A percentile compares a stretch with the other conserved stretches of the same genome.
phyloP scores from a whole-genome alignment of 2,329 filamentous ascomycete genomes.

The Ceratocystis colombiana region DNA sequence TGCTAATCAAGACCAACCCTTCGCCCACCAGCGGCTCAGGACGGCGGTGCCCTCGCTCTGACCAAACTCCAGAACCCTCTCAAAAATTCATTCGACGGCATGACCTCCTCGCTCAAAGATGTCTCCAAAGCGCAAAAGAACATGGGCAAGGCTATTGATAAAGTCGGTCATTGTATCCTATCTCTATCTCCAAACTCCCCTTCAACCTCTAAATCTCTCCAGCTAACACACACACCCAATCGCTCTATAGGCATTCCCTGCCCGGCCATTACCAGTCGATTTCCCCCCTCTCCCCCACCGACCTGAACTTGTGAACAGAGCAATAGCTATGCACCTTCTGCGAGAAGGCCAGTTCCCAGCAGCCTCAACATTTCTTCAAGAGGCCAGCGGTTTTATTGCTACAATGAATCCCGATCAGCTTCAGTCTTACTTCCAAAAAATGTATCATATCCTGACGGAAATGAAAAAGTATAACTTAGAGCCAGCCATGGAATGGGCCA shows the following conservation, averaged over 20 bases:
- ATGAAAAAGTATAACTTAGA: constrained; percentile 49
- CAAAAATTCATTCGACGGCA: constrained; percentile 66
- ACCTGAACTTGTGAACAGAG: constrained; percentile 71
- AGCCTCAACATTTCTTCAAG: constrained; percentile 71
- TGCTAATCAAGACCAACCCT: neutral
- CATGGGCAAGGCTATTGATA: constrained; percentile 77
- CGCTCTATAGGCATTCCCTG: constrained; percentile 51
- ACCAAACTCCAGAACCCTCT: constrained; percentile 79
- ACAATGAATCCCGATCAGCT: constrained; percentile 41
- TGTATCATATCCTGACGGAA: constrained; percentile 72
- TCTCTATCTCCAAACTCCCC: neutral
- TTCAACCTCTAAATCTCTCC: neutral
- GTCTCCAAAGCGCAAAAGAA: constrained; percentile 72
- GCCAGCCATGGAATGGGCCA: constrained; percentile 82
- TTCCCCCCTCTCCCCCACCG: constrained; percentile 52
- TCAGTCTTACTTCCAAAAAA: constrained; percentile 71
- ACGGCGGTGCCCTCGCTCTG: constrained; percentile 61
- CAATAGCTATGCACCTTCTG: constrained; percentile 91
- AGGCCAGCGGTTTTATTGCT: constrained; percentile 38
- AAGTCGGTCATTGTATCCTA: constrained; percentile 40
- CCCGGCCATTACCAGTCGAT: constrained; percentile 52
- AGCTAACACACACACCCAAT: neutral
- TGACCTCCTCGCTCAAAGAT: constrained; percentile 72
- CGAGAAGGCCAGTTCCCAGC: constrained; percentile 89
- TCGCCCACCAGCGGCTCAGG: constrained; percentile 46